Conservation (phyloP, 2,329 filamentous ascomycete genomes). For the Nemania serpens region DNA sequence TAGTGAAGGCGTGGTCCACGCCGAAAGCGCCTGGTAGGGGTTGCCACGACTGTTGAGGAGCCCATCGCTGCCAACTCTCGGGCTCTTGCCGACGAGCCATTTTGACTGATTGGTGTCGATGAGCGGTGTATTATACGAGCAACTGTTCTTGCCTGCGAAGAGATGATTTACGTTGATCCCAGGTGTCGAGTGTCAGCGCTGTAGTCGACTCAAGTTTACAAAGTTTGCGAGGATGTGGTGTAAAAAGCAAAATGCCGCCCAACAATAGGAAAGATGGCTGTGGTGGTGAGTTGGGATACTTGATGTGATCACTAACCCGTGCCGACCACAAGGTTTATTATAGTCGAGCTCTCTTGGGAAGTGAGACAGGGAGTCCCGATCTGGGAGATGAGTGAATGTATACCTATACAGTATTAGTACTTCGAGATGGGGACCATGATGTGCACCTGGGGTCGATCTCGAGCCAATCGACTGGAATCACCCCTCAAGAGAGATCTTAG, state of each 20-base stretch:
- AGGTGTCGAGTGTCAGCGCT: not conserved
- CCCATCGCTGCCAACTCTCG: slow-evolving; percentile 59
- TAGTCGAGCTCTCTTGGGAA: slow-evolving; percentile 29
- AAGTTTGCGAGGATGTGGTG: slow-evolving; percentile 13
- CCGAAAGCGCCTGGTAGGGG: slow-evolving; percentile 54
- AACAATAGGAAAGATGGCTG: slow-evolving; percentile 25
- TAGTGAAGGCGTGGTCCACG: slow-evolving; percentile 50
- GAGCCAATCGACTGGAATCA: slow-evolving; percentile 39
- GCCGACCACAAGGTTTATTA: slow-evolving; percentile 27
- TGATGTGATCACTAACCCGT: slow-evolving; percentile 8
- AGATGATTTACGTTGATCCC: not conserved
- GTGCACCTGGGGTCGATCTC: slow-evolving; percentile 38
- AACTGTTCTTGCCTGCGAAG: too few relatives aligned
- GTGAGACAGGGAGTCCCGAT: slow-evolving; percentile 21
- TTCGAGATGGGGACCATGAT: slow-evolving; percentile 28
- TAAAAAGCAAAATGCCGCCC: slow-evolving; percentile 29
- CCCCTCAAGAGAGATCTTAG: slow-evolving; percentile 37
- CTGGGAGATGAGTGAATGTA: slow-evolving; percentile 35
- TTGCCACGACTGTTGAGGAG: slow-evolving; percentile 52
- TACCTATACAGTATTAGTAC: slow-evolving; percentile 26
- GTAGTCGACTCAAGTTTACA: slow-evolving; percentile 11
- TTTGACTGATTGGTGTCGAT: slow-evolving; percentile 1
- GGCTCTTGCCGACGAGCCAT: slow-evolving; percentile 23
- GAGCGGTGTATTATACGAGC: not conserved
- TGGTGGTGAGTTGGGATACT: slow-evolving; percentile 1